phyloP scores from a whole-genome alignment of 2,329 filamentous ascomycete species.

The Hymenoscyphus albidus region DNA sequence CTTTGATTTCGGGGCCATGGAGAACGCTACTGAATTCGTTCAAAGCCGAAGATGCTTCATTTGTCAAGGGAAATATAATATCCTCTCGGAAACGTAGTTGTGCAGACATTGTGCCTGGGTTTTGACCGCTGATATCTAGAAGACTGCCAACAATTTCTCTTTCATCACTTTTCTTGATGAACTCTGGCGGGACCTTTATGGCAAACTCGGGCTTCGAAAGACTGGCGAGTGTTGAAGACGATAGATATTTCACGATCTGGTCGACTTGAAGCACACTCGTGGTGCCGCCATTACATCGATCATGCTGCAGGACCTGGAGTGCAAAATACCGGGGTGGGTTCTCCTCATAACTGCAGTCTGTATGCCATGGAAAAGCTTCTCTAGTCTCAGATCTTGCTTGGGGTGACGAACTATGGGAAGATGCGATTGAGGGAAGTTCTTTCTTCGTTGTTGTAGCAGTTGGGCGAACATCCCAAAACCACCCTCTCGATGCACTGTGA shows the following conservation, averaged over 20 bases:
- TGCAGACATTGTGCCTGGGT: neutral
- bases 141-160: conserved; percentile 27
- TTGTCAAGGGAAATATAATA: conserved; percentile 31
- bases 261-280: conserved; percentile 25
- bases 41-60: conserved; percentile 30
- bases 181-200: conserved; percentile 34
- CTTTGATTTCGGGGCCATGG: conserved; percentile 6
- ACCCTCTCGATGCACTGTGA: conserved; percentile 28
- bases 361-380: conserved; percentile 35
- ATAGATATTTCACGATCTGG: conserved; percentile 21
- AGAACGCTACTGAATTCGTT: conserved; percentile 32
- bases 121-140: conserved; percentile 19
- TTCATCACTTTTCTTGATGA: conserved; percentile 28
- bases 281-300: conserved; percentile 27
- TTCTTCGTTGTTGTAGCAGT: conserved; percentile 11
- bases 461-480: conserved; percentile 33
- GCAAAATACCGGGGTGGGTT: conserved; percentile 31
- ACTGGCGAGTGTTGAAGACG: conserved; percentile 12
- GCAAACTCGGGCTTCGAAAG: conserved; percentile 24
- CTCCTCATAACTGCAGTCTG: conserved; percentile 31
- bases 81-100: conserved; percentile 31
- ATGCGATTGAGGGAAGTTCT: neutral
- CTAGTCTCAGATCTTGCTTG: conserved; percentile 30
- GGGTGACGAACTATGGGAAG: conserved; percentile 8
- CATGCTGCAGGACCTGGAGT: conserved; percentile 30